Conservation (phyloP, 768 basidiomycete genomes). For the Rhizopogon rudus region DNA sequence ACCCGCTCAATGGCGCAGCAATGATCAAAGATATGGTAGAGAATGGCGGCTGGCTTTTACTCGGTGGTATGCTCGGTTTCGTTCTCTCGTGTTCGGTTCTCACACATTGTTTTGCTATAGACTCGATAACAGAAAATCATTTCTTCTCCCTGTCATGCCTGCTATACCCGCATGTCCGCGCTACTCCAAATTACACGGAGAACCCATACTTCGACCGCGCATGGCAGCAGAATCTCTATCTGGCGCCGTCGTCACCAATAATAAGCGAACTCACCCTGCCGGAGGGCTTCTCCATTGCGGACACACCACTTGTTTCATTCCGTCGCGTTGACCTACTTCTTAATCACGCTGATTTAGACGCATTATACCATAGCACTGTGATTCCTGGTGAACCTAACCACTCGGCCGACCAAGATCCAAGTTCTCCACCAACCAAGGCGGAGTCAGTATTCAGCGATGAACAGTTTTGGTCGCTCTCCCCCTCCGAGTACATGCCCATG, state of each 20-base stretch:
- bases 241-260: slow-evolving; percentile 45
- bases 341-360: slow-evolving; percentile 40
- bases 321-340: slow-evolving; percentile 59
- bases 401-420: slow-evolving; percentile 10
- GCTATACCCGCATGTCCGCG: slow-evolving; percentile 61
- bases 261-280: slow-evolving; percentile 38
- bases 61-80: slow-evolving; percentile 44
- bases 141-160: slow-evolving; percentile 70
- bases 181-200: slow-evolving; percentile 55
- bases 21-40: slow-evolving; percentile 57
- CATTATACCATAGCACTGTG: slow-evolving; percentile 33
- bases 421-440: slow-evolving; percentile 23
- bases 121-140: slow-evolving; percentile 68
- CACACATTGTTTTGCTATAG: slow-evolving; percentile 23
- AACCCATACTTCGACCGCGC: slow-evolving; percentile 55
- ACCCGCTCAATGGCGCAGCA: slow-evolving; percentile 34
- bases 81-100: background rate
- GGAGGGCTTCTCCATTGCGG: slow-evolving; percentile 44
- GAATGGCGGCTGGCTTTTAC: slow-evolving; percentile 64
- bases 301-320: slow-evolving; percentile 62
- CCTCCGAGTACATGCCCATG: slow-evolving; percentile 46
- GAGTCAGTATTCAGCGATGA: slow-evolving; percentile 52
- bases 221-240: slow-evolving; percentile 62
- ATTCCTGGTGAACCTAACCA: slow-evolving; percentile 12
- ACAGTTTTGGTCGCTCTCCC: slow-evolving; percentile 46